phyloP scores from a whole-genome alignment of 768 basidiomycete genomes.

The Myochromella boudieri region DNA sequence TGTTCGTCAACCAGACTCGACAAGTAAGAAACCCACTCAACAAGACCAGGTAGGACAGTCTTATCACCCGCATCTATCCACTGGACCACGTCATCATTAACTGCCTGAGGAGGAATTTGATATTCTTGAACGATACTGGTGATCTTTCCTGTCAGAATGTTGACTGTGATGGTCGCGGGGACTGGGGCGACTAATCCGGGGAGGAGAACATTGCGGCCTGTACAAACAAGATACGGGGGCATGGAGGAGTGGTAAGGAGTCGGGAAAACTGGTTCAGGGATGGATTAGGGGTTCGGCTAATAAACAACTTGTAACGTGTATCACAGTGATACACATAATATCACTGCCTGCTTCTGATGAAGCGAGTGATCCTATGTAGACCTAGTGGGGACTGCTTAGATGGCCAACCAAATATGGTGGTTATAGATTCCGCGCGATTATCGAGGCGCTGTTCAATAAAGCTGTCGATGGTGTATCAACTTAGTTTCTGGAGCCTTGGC shows the following conservation, averaged over 20 bases:
- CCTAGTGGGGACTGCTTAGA: too few relatives aligned
- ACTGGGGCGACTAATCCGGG: conserved; percentile 45
- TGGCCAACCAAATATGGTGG: too few relatives aligned
- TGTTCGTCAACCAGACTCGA: conserved; percentile 7
- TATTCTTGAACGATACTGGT: conserved; percentile 39
- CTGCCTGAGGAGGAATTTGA: conserved; percentile 24
- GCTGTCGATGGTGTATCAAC: too few relatives aligned
- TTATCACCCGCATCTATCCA: conserved; percentile 60
- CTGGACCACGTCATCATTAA: conserved; percentile 27
- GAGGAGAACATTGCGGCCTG: conserved; percentile 58
- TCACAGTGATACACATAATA: neutral
- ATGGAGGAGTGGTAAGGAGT: neutral
- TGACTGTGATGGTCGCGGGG: conserved; percentile 68
- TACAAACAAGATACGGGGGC: conserved; percentile 35
- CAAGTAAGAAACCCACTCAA: conserved; percentile 57
- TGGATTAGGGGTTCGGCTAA: too few relatives aligned
- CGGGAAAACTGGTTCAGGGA: neutral
- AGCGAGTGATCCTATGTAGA: too few relatives aligned
- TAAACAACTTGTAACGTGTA: conserved; percentile 8
- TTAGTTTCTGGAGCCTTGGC: too few relatives aligned
- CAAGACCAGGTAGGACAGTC: conserved; percentile 72
- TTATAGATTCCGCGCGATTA: too few relatives aligned
- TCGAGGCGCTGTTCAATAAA: too few relatives aligned
- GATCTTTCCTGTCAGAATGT: conserved; percentile 60
- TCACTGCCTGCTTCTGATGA: neutral